Evolutionary conservation across 805 yeast genomes (phyloP), one percentile per base, ranked within the genome.

Genomic region (Hyphopichia homilentoma): DNA sequence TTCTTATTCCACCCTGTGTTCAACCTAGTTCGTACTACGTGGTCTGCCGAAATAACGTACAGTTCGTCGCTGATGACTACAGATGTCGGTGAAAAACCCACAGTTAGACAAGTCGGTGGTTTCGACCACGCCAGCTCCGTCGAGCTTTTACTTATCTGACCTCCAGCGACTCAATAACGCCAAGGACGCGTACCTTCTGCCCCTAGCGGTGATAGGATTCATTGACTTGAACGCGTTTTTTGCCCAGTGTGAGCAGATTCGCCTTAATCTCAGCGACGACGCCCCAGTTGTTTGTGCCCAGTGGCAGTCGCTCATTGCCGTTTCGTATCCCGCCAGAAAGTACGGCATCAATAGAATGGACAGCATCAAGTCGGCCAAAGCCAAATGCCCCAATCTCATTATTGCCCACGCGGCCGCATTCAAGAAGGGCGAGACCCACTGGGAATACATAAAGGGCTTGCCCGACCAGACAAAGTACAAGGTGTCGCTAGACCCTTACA

Each of bases 261-360:
- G 96, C 25, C 67, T 86, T 12, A 81, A 81, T 0, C 59, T 82
- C 11, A 57, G 79, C 2, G 64, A 62, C 2, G 75, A 78, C 2
- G 89, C 79, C 40, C 97, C 98, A 0, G 82, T 93, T 2, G 97
- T 88, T 0, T 89, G 97, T 54, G 86, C 87, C 4, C 98, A 93
- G 50, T 93, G 98, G 98, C 68, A 72, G 29, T 71, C 89, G 0
- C 61, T 93, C 3, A 90, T 93, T 37, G 98, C 98, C 0, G 94
- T 93, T 0, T 77, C 84, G 2, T 86, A 86, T 56, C 84, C 96
- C 0, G 97, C 98, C 0, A 66, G 97, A 24, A 77, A 79, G 34
- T 88, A 52, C 52, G 96, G 96, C 0, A 79, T 93, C 14, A 66
- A 75, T 11, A 61, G 98, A 38, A 81, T 87, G 81, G 93, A 84